Evolutionary conservation across 2,329 filamentous ascomycete genomes (phyloP).

Genomic region (Penicillium rolfsii): DNA sequence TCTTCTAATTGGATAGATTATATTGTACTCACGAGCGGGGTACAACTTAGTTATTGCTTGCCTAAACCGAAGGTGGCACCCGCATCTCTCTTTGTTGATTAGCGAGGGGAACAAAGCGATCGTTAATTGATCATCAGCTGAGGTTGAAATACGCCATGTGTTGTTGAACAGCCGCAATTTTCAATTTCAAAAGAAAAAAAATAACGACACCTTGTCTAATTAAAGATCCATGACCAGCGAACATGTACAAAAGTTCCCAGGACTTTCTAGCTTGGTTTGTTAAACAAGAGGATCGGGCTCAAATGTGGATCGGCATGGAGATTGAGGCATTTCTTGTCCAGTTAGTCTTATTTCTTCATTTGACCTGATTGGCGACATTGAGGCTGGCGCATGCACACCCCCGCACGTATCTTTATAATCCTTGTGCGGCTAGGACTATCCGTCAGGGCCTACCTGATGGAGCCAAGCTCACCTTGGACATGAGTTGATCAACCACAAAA

Average conservation of each 20-base stretch:
- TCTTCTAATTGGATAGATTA: slow-evolving; percentile 4
- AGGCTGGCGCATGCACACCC: background rate
- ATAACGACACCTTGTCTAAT: background rate
- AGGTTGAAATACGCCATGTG: background rate
- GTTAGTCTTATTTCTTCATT: background rate
- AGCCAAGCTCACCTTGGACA: background rate
- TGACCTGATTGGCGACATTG: background rate
- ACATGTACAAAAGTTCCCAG: background rate
- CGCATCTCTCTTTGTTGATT: background rate
- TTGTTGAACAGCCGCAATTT: too few species aligned
- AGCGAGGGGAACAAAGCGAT: background rate
- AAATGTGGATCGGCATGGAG: background rate
- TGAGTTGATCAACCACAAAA: background rate
- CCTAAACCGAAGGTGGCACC: background rate
- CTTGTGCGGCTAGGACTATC: background rate
- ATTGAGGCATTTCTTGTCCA: background rate
- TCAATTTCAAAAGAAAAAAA: background rate
- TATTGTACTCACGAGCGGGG: background rate
- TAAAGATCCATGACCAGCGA: background rate
- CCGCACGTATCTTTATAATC: background rate
- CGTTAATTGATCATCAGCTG: background rate
- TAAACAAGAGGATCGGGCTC: background rate
- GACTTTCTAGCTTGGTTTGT: background rate
- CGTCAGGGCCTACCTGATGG: background rate
- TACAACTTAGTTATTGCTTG: background rate